These are phyloP conservation scores for Pseudogymnoascus sp. DNA, from an alignment of 2,329 filamentous ascomycete species.

Conservation along the genomic window DNA sequence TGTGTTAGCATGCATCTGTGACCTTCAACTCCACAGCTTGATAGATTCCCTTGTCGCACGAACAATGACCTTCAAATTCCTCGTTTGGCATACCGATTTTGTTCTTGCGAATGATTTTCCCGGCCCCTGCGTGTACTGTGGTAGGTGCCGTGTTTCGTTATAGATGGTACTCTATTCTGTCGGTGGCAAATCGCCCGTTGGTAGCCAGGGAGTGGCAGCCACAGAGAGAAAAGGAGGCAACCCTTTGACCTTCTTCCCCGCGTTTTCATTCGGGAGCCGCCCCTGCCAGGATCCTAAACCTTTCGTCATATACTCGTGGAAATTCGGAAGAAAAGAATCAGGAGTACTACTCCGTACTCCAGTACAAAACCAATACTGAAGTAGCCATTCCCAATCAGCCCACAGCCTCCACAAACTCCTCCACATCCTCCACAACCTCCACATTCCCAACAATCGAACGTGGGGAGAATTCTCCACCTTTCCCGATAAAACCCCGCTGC, in stretches of 20 bases:
- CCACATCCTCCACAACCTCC: not conserved
- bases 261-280: not conserved
- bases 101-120: not conserved
- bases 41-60: not conserved
- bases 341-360: no score
- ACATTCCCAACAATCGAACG: conserved; percentile 2
- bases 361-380: not conserved
- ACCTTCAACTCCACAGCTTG: not conserved
- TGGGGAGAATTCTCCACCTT: conserved; percentile 6
- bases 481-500: not conserved
- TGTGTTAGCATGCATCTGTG: not conserved
- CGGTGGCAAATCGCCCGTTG: not conserved
- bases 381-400: not conserved
- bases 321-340: not conserved
- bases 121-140: not conserved
- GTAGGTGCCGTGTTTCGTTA: not conserved
- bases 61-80: not conserved
- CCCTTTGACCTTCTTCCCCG: not conserved
- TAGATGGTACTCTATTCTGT: not conserved
- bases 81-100: not conserved
- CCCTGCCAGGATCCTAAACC: not conserved
- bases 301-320: not conserved
- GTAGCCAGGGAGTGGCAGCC: not conserved
- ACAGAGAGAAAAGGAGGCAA: not conserved
- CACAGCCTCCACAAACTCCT: not conserved